These are phyloP conservation scores for Heliosperma pusillum DNA, from an alignment of 148 eudicot genomes.

Conservation along the genomic window DNA sequence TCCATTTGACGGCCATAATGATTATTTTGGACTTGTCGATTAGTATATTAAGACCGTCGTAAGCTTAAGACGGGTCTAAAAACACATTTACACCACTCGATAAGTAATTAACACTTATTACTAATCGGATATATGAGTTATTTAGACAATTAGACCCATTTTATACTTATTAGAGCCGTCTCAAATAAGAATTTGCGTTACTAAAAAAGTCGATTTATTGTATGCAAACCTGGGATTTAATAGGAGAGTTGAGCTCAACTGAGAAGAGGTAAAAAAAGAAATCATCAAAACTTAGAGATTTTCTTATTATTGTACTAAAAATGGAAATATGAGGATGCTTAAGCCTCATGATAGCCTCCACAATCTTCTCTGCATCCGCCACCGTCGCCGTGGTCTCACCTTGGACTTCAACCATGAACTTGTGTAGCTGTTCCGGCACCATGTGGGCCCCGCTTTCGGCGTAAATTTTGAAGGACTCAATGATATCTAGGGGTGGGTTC, in stretches of 20 bases:
- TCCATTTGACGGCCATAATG: too few species aligned
- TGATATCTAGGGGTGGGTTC: slow-evolving; percentile 18
- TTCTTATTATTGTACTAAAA: slow-evolving; percentile 10
- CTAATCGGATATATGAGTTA: too few species aligned
- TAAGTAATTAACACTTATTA: too few species aligned
- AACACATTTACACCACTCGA: too few species aligned
- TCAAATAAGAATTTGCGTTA: too few species aligned
- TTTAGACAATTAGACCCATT: too few species aligned
- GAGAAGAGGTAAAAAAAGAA: slow-evolving; percentile 23
- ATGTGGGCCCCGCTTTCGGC: slow-evolving; percentile 21
- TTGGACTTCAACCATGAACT: slow-evolving; percentile 23
- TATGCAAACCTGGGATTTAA: slow-evolving; percentile 18
- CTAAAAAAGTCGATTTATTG: too few species aligned
- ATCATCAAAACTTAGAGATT: slow-evolving; percentile 19
- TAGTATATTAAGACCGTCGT: too few species aligned
- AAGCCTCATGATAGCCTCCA: slow-evolving; percentile 20
- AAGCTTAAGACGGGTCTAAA: too few species aligned
- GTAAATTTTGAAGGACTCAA: slow-evolving; percentile 17
- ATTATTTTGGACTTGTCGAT: too few species aligned
- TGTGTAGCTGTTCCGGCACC: slow-evolving; percentile 21
- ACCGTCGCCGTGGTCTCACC: slow-evolving; percentile 7
- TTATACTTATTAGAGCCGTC: too few species aligned
- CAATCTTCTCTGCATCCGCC: slow-evolving; percentile 14
- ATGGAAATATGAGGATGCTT: slow-evolving; percentile 18
- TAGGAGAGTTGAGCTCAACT: slow-evolving; percentile 26